Percentiles rank a stretch among this genome's conserved stretches.
Conservation (phyloP, 2,329 filamentous ascomycete genomes). For the Diaporthe humulicola region DNA sequence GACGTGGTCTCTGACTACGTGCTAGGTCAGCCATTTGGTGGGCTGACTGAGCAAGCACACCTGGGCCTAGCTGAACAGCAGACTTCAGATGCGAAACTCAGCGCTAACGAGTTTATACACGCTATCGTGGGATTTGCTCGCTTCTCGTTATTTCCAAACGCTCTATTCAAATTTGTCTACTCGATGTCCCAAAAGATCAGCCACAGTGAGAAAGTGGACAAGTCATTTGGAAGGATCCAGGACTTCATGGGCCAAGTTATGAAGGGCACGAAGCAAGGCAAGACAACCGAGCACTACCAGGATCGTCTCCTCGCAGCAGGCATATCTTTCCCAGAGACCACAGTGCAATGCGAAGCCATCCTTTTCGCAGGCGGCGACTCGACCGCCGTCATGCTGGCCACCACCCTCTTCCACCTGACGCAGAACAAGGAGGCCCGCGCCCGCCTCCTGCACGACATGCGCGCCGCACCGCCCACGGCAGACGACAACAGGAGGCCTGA, state of each 20-base stretch:
- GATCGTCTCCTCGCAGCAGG: constrained; percentile 22
- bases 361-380: constrained; percentile 67
- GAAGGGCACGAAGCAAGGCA: not conserved
- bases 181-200: not conserved
- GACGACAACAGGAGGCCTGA: constrained; percentile 60
- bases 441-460: constrained; percentile 59
- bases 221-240: constrained; percentile 1
- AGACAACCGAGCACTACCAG: constrained; percentile 10
- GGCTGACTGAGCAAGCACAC: constrained; percentile 17
- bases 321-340: constrained; percentile 11
- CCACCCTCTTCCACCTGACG: constrained; percentile 70
- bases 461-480: constrained; percentile 62
- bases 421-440: constrained; percentile 63
- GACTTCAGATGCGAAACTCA: not conserved
- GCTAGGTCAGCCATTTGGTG: constrained; percentile 20
- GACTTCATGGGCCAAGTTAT: constrained; percentile 10
- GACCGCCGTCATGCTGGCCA: constrained; percentile 64
- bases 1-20: constrained; percentile 28
- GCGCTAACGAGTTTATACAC: constrained; percentile 27
- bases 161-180: constrained; percentile 23
- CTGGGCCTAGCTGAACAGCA: not conserved
- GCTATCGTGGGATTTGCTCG: constrained; percentile 33
- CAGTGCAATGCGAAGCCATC: constrained; percentile 25
- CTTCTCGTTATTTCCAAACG: constrained; percentile 32
- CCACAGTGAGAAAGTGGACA: constrained; percentile 20